Percentiles rank a stretch among this genome's conserved stretches.
Conservation (phyloP, 345 rosid genomes). For the Brassica incana region DNA sequence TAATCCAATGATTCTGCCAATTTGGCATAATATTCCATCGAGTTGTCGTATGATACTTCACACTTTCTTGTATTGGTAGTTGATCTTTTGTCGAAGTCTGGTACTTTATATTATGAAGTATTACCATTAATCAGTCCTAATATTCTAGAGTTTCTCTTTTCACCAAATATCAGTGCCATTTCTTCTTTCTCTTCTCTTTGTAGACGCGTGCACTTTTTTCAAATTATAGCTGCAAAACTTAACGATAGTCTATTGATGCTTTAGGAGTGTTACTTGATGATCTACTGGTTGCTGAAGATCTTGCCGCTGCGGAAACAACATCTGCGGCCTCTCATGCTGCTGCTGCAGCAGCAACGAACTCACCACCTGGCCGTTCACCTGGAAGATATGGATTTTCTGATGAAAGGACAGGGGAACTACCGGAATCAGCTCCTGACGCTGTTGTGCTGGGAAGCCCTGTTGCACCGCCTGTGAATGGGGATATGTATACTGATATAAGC, state of each 20-base stretch:
- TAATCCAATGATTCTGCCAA: neutral
- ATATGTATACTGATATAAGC: constrained; percentile 90
- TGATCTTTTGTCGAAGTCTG: constrained; percentile 10
- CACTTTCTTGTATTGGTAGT: neutral
- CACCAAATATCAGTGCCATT: constrained; percentile 2
- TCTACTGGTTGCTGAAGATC: constrained; percentile 94
- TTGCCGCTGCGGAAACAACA: constrained; percentile 92
- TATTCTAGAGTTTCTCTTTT: neutral
- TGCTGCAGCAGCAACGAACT: constrained; percentile 81
- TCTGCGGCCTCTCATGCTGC: constrained; percentile 93
- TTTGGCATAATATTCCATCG: constrained; percentile 3
- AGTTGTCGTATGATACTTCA: neutral
- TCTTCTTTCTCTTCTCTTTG: neutral
- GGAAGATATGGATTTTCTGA: constrained; percentile 82
- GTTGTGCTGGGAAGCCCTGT: constrained; percentile 93
- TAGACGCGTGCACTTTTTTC: neutral
- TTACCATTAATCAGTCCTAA: neutral
- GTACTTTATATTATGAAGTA: neutral
- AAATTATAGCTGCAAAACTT: constrained; percentile 9
- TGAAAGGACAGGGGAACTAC: constrained; percentile 76
- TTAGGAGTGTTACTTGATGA: constrained; percentile 97
- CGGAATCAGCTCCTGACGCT: constrained; percentile 67
- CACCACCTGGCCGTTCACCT: constrained; percentile 55
- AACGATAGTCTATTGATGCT: constrained; percentile 31
- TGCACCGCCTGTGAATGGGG: constrained; percentile 94